phyloP scores from a whole-genome alignment of 139 green algal species.

The Chlorella sp. region DNA sequence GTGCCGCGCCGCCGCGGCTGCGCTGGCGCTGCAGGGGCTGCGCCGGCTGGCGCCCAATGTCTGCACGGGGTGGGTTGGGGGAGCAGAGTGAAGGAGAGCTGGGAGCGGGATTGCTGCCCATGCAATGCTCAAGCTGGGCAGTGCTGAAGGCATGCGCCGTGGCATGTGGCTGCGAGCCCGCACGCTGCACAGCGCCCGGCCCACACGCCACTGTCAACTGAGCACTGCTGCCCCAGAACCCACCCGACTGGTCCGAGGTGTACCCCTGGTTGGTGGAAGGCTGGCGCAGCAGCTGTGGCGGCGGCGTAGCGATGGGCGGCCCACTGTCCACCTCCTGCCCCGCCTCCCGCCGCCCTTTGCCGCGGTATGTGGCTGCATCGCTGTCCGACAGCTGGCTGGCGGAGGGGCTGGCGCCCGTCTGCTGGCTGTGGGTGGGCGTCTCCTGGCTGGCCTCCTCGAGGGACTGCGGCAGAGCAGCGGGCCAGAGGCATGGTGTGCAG shows the following conservation, averaged over 20 bases:
- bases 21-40: slow-evolving; percentile 8
- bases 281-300: not conserved
- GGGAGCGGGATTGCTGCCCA: not conserved
- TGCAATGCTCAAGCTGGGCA: not conserved
- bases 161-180: not conserved
- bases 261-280: slow-evolving; percentile 31
- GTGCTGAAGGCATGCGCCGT: not conserved
- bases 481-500: not conserved
- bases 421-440: not conserved
- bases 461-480: not conserved
- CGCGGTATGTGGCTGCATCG: slow-evolving; percentile 11
- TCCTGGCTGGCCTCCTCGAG: slow-evolving; percentile 20
- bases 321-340: slow-evolving; percentile 32
- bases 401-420: slow-evolving; percentile 16
- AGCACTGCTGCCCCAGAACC: not conserved
- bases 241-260: slow-evolving; percentile 47
- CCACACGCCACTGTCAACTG: too few species aligned
- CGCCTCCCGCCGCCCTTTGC: too few species aligned
- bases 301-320: not conserved
- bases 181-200: not conserved
- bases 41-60: not conserved
- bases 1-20: not conserved
- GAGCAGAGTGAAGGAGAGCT: not conserved
- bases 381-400: slow-evolving; percentile 46
- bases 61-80: not conserved